These are phyloP conservation scores for Lentinus brumalis DNA, from an alignment of 768 basidiomycete genomes.

Conservation along the genomic window DNA sequence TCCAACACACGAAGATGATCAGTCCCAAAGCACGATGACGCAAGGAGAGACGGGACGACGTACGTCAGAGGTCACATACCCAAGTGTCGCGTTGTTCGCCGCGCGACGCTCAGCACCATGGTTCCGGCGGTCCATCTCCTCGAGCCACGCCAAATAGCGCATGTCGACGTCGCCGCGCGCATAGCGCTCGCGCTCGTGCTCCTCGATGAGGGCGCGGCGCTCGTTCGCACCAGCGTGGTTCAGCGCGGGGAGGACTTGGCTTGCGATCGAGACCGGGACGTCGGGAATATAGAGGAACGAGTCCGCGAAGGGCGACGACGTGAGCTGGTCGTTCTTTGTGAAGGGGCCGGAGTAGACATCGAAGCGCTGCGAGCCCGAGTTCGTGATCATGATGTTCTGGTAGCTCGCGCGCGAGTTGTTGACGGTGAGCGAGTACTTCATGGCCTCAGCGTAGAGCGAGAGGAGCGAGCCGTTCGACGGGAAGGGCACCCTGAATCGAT, in stretches of 20 bases:
- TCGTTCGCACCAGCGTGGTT: slow-evolving; percentile 47
- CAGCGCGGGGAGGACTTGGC: slow-evolving; percentile 52
- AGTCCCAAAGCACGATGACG: not conserved
- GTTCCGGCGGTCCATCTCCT: slow-evolving; percentile 49
- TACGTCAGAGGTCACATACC: slow-evolving; percentile 77
- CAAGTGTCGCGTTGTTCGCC: slow-evolving; percentile 58
- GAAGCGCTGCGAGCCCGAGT: slow-evolving; percentile 67
- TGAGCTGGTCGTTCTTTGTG: slow-evolving; percentile 80
- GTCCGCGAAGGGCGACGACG: slow-evolving; percentile 70
- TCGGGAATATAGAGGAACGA: slow-evolving; percentile 62
- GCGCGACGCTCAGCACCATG: slow-evolving; percentile 42
- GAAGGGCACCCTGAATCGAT: slow-evolving; percentile 51
- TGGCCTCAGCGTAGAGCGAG: slow-evolving; percentile 58
- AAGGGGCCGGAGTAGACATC: slow-evolving; percentile 70
- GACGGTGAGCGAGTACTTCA: slow-evolving; percentile 56
- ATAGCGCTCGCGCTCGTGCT: slow-evolving; percentile 43
- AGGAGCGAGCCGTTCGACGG: slow-evolving; percentile 63
- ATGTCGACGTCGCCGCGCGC: slow-evolving; percentile 51
- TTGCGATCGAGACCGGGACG: slow-evolving; percentile 53
- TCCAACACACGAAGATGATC: not conserved
- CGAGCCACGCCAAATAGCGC: slow-evolving; percentile 58
- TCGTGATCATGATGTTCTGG: slow-evolving; percentile 65
- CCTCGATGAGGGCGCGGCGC: slow-evolving; percentile 36
- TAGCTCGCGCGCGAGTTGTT: slow-evolving; percentile 64
- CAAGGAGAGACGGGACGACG: slow-evolving; percentile 25